Base-by-base conservation (phyloP, 345 rosid species). In the Heritiera littoralis region DNA sequence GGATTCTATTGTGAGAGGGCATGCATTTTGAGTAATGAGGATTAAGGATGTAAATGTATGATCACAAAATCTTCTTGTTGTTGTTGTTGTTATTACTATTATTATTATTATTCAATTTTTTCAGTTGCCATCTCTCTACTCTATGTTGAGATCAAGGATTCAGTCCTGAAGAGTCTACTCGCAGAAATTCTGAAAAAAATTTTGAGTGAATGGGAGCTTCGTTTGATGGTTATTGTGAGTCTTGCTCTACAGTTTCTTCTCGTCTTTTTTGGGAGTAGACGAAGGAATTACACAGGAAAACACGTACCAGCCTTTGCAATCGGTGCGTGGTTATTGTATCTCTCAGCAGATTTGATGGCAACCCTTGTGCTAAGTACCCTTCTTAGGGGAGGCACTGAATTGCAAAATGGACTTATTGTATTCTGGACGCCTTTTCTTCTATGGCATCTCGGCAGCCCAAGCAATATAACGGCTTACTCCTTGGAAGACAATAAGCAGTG, bases 401-500 rank as follows among this genome's bases (percentile, higher is more conserved):
- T 48, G 28, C 0, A 30, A 1, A 9, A 46, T 30, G 79, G 14
- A 32, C 17, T 76, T 5, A 20, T 76, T 0, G 46, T 76, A 12
- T 67, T 67, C 0, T 87, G 85, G 84, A 79, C 86, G 0, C 86
- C 86, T 0, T 82, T 84, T 58, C 82, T 88, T 23, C 72, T 86
- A 8, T 52, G 83, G 69, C 86, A 86, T 58, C 66, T 81, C 0
- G 86, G 86, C 12, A 83, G 87, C 8, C 85, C 85, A 3, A 70
- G 72, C 11, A 79, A 72, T 9, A 81, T 85, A 17, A 83, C 84
- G 0, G 80, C 85, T 0, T 82, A 78, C n/a, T 28, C 87, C 15
- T 3, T 84, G 32, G 85, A 83, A 60, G 89, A 84, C 82, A 88
- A 88, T 49, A 83, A 87, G 46, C 40, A 81, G 14, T 85, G 88